phyloP scores from a whole-genome alignment of 768 basidiomycete species.

The Amanita phalloides region DNA sequence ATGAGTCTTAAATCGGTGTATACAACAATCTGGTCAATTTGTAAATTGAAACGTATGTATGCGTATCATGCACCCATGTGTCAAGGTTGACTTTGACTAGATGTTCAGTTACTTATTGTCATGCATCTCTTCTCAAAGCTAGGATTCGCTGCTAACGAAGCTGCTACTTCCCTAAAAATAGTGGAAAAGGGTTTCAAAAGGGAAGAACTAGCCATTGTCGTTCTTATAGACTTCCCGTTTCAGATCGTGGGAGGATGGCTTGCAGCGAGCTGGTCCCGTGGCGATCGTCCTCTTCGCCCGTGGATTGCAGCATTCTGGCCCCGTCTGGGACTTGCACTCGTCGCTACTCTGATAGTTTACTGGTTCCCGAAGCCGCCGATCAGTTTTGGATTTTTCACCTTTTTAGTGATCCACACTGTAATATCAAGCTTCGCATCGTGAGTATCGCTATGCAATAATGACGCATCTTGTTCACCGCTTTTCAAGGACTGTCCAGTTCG shows the following conservation, averaged over 20 bases:
- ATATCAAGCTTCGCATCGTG: slow-evolving; percentile 78
- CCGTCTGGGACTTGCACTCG: slow-evolving; percentile 59
- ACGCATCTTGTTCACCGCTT: background rate
- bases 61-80: background rate
- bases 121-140: slow-evolving; percentile 90
- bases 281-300: slow-evolving; percentile 67
- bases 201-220: slow-evolving; percentile 92
- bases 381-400: slow-evolving; percentile 64
- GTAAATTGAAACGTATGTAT: slow-evolving; percentile 75
- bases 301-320: slow-evolving; percentile 94
- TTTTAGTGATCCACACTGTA: slow-evolving; percentile 76
- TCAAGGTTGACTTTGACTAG: slow-evolving; percentile 28
- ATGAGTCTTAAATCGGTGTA: slow-evolving; percentile 90
- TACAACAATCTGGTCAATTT: slow-evolving; percentile 89
- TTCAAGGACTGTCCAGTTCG: slow-evolving; percentile 91
- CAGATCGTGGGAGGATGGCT: slow-evolving; percentile 93
- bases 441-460: slow-evolving; percentile 16
- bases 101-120: slow-evolving; percentile 79
- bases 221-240: slow-evolving; percentile 95
- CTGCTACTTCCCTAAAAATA: slow-evolving; percentile 84
- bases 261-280: slow-evolving; percentile 84
- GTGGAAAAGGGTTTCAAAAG: slow-evolving; percentile 94
- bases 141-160: slow-evolving; percentile 91
- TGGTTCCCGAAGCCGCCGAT: slow-evolving; percentile 78
- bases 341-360: slow-evolving; percentile 70